Evolutionary conservation across 257 asterid species (phyloP).

Genomic region (Solanum sparsipilum): DNA sequence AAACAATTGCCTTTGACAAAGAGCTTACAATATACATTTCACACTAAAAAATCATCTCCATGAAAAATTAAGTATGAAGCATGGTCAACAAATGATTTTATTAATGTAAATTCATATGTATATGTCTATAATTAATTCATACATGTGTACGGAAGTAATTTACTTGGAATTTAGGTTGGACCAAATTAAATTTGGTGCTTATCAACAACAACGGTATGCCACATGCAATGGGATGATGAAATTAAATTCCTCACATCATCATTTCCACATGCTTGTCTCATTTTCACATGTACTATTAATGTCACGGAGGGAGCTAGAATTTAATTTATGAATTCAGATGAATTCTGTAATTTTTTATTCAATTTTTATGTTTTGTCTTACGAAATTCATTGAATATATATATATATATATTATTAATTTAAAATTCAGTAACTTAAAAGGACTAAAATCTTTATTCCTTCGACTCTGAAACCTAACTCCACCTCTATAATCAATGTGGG

Average conservation of each 20-base stretch:
- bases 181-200: not conserved
- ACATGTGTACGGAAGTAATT: not conserved
- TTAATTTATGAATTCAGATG: not conserved
- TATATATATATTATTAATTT: not conserved
- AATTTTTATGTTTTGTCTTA: not conserved
- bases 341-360: not conserved
- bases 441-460: not conserved
- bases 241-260: not conserved
- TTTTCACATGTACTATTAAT: not conserved
- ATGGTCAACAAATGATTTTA: not conserved
- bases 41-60: not conserved
- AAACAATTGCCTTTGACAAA: not conserved
- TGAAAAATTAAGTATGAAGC: not conserved
- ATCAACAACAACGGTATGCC: not conserved
- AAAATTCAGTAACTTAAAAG: not conserved
- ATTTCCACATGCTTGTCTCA: not conserved
- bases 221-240: not conserved
- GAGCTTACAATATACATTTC: not conserved
- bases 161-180: not conserved
- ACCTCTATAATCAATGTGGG: not conserved
- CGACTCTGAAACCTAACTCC: not conserved
- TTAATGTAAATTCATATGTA: not conserved
- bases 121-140: not conserved
- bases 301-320: not conserved
- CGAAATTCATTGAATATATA: not conserved